Percentiles rank a stretch among this genome's conserved stretches.
Evolutionary conservation across 176 grass and related monocot species (phyloP).

Genomic region (Oryza nivara): DNA sequence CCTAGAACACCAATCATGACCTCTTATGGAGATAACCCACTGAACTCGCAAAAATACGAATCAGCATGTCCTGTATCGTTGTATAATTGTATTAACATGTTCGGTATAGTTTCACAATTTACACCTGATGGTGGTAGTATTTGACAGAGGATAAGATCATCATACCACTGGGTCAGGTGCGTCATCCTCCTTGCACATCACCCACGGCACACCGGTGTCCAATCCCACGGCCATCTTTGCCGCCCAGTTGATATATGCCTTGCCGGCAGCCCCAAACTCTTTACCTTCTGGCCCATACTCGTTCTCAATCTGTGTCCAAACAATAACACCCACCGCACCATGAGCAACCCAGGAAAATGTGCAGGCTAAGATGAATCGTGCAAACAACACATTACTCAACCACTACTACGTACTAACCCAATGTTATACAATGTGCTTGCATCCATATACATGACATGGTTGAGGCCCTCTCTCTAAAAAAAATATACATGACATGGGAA

Average conservation of each 20-base stretch:
- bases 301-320: constrained; percentile 84
- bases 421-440: not conserved
- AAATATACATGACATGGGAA: not conserved
- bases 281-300: constrained; percentile 95
- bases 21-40: not conserved
- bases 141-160: constrained; percentile 17
- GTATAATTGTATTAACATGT: not conserved
- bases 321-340: constrained; percentile 5
- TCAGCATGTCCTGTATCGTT: not conserved
- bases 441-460: not conserved
- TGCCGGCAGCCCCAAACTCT: constrained; percentile 75
- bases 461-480: too few relatives aligned
- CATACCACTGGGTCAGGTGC: constrained; percentile 98
- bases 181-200: constrained; percentile 99
- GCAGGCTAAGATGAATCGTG: not conserved
- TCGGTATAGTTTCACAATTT: not conserved
- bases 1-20: not conserved
- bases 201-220: constrained; percentile 91
- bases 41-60: constrained; percentile 3
- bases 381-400: not conserved
- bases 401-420: not conserved
- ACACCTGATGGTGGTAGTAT: not conserved
- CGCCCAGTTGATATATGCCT: constrained; percentile 93
- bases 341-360: not conserved
- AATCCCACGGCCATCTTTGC: constrained; percentile 88